phyloP scores from a whole-genome alignment of 139 green algal species.

The Tetradesmus obliquus region DNA sequence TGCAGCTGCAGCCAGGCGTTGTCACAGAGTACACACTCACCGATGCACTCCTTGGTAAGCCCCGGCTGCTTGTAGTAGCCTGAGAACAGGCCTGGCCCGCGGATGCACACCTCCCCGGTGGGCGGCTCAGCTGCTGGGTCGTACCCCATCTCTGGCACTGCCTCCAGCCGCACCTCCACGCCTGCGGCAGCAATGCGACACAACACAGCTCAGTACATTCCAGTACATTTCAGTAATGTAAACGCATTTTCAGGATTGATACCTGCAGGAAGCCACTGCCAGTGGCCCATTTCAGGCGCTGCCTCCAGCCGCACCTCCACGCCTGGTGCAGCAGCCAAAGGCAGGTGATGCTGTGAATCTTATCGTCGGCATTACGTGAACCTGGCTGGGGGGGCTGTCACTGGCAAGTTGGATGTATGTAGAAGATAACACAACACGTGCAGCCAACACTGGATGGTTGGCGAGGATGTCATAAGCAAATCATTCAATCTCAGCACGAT shows the following conservation, averaged over 20 bases:
- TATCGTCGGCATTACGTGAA: no score
- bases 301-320: slow-evolving; percentile 85
- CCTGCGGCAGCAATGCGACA: slow-evolving; percentile 67
- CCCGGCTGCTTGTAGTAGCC: slow-evolving; percentile 88
- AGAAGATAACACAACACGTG: no score
- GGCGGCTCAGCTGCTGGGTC: slow-evolving; percentile 59
- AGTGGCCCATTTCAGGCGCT: slow-evolving; percentile 66
- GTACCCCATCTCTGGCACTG: slow-evolving; percentile 78
- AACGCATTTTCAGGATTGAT: no score
- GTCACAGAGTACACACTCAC: slow-evolving; percentile 39
- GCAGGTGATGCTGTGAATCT: no score
- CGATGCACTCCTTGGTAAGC: slow-evolving; percentile 79
- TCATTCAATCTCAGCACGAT: no score
- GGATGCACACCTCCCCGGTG: slow-evolving; percentile 85
- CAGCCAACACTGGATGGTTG: no score
- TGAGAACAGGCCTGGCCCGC: slow-evolving; percentile 77
- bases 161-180: slow-evolving; percentile 85
- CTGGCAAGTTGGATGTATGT: no score
- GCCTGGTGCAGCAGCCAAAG: slow-evolving; percentile 54
- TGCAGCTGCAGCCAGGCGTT: neutral
- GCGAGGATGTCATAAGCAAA: no score
- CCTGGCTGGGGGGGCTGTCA: no score
- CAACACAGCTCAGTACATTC: slow-evolving; percentile 66
- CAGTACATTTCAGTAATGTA: neutral
- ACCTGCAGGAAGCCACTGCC: no score